A percentile compares a stretch with the other conserved stretches of the same genome.
Conservation (phyloP, 768 basidiomycete genomes). For the Podaxis pistillaris region DNA sequence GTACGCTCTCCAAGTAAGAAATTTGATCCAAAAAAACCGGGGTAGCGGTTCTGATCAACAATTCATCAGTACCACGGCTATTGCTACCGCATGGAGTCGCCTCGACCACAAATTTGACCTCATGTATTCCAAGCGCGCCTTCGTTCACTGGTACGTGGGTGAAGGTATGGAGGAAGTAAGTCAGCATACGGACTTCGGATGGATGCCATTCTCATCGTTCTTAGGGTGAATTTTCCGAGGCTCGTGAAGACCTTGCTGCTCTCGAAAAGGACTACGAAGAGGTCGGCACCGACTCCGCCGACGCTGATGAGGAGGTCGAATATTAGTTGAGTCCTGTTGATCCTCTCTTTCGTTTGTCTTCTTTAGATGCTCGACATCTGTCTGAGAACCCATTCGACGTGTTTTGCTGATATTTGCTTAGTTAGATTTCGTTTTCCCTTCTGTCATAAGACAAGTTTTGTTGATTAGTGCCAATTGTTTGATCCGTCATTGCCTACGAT, state of each 20-base stretch:
- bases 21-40: neutral
- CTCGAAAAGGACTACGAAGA: slow-evolving; percentile 97
- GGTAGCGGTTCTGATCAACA: neutral
- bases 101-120: slow-evolving; percentile 97
- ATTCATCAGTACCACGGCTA: slow-evolving; percentile 65
- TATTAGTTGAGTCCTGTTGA: slow-evolving; percentile 34
- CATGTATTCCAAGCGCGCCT: slow-evolving; percentile 94
- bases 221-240: slow-evolving; percentile 96
- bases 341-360: neutral
- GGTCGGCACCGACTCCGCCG: slow-evolving; percentile 55
- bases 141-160: slow-evolving; percentile 94
- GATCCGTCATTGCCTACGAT: neutral
- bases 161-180: slow-evolving; percentile 94
- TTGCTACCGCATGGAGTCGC: slow-evolving; percentile 92
- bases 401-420: neutral
- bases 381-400: neutral
- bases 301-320: slow-evolving; percentile 51
- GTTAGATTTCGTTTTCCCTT: neutral
- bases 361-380: neutral
- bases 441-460: neutral
- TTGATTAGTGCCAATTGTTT: neutral
- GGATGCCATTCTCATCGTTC: neutral
- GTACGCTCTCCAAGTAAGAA: slow-evolving; percentile 83
- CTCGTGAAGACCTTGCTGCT: slow-evolving; percentile 99
- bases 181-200: neutral